Conservation (phyloP, 148 eudicot genomes). For the Chenopodium quinoa region DNA sequence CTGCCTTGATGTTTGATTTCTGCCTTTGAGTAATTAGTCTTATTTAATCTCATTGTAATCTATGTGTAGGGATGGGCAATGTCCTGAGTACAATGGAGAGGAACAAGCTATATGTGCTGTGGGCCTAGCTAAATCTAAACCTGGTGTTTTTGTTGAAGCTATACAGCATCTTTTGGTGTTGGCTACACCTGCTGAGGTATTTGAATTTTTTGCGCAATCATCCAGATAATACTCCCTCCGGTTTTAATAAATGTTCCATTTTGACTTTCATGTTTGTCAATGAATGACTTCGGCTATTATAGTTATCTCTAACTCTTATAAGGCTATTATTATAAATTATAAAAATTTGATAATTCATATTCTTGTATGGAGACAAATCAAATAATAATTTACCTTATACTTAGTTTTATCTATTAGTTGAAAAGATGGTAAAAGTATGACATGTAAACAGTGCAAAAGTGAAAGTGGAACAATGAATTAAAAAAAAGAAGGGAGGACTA, state of each 20-base stretch:
- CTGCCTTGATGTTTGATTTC: background rate
- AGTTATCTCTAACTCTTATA: too few species aligned
- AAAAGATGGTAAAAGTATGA: too few species aligned
- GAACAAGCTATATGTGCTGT: constrained; percentile 98
- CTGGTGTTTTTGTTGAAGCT: constrained; percentile 92
- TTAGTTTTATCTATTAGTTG: too few species aligned
- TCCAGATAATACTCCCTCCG: background rate
- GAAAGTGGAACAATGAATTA: too few species aligned
- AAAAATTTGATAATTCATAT: too few species aligned
- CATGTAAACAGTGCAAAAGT: too few species aligned
- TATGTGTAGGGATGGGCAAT: constrained; percentile 84
- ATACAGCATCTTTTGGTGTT: constrained; percentile 81
- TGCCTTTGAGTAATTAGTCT: constrained; percentile 10
- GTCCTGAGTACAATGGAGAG: constrained; percentile 94
- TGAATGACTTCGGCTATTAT: too few species aligned
- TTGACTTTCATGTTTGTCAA: too few species aligned
- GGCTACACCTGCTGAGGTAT: constrained; percentile 98
- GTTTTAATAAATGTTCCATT: background rate
- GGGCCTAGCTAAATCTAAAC: constrained; percentile 80
- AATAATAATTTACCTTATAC: too few species aligned
- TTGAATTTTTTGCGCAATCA: background rate
- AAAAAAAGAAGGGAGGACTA: too few species aligned
- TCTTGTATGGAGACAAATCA: too few species aligned
- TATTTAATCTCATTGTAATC: constrained; percentile 4
- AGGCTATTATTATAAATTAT: too few species aligned